phyloP scores from a whole-genome alignment of 257 asterid species.

The Fraxinus pennsylvanica region DNA sequence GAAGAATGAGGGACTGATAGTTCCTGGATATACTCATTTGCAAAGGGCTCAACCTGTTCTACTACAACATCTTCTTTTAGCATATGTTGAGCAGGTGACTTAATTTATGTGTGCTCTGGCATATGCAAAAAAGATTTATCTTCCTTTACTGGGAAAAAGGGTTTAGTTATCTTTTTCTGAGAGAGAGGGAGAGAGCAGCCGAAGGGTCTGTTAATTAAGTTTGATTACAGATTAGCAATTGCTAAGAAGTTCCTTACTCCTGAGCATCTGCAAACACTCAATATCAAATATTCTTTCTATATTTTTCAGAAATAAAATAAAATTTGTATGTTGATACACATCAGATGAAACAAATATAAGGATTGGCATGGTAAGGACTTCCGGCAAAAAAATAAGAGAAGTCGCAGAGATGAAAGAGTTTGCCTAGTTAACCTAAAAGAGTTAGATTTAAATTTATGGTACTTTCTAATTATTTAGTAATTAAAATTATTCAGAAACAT shows the following conservation, averaged over 20 bases:
- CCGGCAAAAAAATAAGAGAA: background rate
- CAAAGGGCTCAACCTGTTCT: slow-evolving; percentile 99
- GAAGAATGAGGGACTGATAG: slow-evolving; percentile 74
- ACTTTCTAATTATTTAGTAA: no score
- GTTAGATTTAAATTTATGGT: background rate
- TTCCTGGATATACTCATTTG: slow-evolving; percentile 97
- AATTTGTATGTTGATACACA: background rate
- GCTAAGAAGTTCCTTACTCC: no score
- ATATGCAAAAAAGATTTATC: background rate
- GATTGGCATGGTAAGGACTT: slow-evolving; percentile 7
- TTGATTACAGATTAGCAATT: no score
- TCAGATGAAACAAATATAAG: background rate
- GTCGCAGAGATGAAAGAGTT: no score
- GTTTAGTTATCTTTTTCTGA: no score
- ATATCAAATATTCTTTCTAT: no score
- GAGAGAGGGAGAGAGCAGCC: background rate
- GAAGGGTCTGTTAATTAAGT: no score
- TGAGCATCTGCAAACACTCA: background rate
- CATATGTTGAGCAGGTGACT: slow-evolving; percentile 87
- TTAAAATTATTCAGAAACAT: no score
- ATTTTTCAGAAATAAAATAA: no score
- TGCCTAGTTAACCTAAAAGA: no score
- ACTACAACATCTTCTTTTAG: slow-evolving; percentile 91
- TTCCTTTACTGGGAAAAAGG: background rate
- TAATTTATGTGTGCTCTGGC: background rate